Percentiles rank a stretch among this genome's conserved stretches.
Conservation (phyloP, 345 rosid genomes). For the Mercurialis annua region DNA sequence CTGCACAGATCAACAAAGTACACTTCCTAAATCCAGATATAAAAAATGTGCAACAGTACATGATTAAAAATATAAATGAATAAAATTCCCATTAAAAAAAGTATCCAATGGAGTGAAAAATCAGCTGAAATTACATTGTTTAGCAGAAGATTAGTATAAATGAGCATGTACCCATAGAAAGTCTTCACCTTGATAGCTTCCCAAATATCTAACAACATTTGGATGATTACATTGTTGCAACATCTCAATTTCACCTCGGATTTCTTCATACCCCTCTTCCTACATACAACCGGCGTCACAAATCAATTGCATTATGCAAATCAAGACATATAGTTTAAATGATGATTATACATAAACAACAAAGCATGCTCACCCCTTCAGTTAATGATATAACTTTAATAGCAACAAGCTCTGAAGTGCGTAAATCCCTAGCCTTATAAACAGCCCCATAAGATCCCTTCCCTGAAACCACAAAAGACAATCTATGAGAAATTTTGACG, state of each 20-base stretch:
- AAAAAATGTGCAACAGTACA: background rate
- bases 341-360: constrained; percentile 9
- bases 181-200: constrained; percentile 99
- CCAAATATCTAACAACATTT: constrained; percentile 91
- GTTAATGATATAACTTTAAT: constrained; percentile 87
- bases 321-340: constrained; percentile 4
- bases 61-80: background rate
- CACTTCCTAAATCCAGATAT: constrained; percentile 18
- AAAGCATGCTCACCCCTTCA: constrained; percentile 67
- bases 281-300: constrained; percentile 27
- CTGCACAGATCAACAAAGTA: constrained; percentile 53
- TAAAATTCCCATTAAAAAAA: background rate
- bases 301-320: constrained; percentile 10
- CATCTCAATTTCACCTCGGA: constrained; percentile 99
- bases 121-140: constrained; percentile 1
- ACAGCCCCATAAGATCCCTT: constrained; percentile 99
- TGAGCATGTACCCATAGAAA: constrained; percentile 68
- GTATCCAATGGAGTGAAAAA: constrained; percentile 13
- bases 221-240: constrained; percentile 97
- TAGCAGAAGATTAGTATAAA: background rate
- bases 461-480: constrained; percentile 45
- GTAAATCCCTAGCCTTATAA: constrained; percentile 91
- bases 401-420: constrained; percentile 95
- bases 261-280: constrained; percentile 99
- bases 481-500: background rate